Evolutionary conservation across 768 basidiomycete species (phyloP).

Genomic region (Phylloporus arenicola): DNA sequence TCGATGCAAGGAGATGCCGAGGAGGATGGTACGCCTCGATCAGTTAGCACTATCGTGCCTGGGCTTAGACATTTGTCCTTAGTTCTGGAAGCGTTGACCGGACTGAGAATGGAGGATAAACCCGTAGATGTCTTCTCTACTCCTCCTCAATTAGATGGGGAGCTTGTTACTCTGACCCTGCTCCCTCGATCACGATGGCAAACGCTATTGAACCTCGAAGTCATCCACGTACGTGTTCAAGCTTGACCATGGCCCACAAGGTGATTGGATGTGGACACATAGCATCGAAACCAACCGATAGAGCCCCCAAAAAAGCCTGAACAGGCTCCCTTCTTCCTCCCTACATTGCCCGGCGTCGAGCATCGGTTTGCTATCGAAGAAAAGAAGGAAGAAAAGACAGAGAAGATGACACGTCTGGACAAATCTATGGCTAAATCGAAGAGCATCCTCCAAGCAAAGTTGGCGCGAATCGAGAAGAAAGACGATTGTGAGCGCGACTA

Average conservation of each 20-base stretch:
- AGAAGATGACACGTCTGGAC: slow-evolving; percentile 48
- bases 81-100: slow-evolving; percentile 73
- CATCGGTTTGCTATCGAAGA: slow-evolving; percentile 63
- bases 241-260: not conserved
- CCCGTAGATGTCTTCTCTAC: slow-evolving; percentile 70
- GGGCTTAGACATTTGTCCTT: slow-evolving; percentile 8
- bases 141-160: slow-evolving; percentile 83
- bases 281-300: slow-evolving; percentile 96
- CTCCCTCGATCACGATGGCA: slow-evolving; percentile 94
- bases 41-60: not conserved
- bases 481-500: slow-evolving; percentile 60
- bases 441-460: slow-evolving; percentile 66
- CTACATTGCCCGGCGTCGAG: slow-evolving; percentile 85
- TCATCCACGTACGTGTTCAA: slow-evolving; percentile 66
- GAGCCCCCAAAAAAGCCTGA: slow-evolving; percentile 94
- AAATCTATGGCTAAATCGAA: slow-evolving; percentile 46
- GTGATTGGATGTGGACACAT: not conserved
- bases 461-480: slow-evolving; percentile 49
- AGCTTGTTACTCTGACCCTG: slow-evolving; percentile 88
- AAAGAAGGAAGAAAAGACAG: slow-evolving; percentile 34
- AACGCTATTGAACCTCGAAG: slow-evolving; percentile 91
- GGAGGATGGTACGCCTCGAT: slow-evolving; percentile 60
- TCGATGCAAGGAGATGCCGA: slow-evolving; percentile 78
- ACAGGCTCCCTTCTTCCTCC: slow-evolving; percentile 95
- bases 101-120: slow-evolving; percentile 55